Conservation (phyloP, 2,329 filamentous ascomycete genomes). For the Lojkania enalia region DNA sequence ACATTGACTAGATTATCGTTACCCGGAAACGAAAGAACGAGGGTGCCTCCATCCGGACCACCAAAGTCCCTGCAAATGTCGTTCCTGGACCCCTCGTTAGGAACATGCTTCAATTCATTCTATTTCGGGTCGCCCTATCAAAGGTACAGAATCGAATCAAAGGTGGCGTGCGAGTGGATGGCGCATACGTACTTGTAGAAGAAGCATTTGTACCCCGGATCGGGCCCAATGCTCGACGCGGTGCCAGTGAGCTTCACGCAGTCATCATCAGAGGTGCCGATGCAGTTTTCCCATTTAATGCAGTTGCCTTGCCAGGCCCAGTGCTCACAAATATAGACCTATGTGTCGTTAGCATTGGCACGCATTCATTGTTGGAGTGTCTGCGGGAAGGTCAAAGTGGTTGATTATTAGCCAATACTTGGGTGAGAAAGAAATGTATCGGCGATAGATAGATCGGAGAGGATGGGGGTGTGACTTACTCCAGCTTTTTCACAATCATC, state of each 20-base stretch:
- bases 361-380: not conserved
- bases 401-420: too few species aligned
- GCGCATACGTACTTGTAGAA: slow-evolving; percentile 32
- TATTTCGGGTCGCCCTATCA: not conserved
- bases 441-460: not conserved
- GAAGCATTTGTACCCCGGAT: slow-evolving; percentile 25
- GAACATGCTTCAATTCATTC: not conserved
- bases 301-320: slow-evolving; percentile 28
- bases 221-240: slow-evolving; percentile 26
- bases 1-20: not conserved
- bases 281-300: slow-evolving; percentile 11
- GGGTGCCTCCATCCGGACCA: not conserved
- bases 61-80: not conserved
- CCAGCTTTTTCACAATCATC: slow-evolving; percentile 3
- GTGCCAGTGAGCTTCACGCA: slow-evolving; percentile 24
- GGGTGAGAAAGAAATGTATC: not conserved
- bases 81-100: not conserved
- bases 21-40: not conserved
- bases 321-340: slow-evolving; percentile 35
- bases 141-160: not conserved
- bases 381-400: slow-evolving; percentile 4
- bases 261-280: slow-evolving; percentile 17
- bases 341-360: not conserved
- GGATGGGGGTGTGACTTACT: slow-evolving; percentile 1
- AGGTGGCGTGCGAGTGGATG: too few species aligned